These are phyloP conservation scores for Pichia occidentalis DNA, from an alignment of 805 yeast genomes.

Conservation along the genomic window DNA sequence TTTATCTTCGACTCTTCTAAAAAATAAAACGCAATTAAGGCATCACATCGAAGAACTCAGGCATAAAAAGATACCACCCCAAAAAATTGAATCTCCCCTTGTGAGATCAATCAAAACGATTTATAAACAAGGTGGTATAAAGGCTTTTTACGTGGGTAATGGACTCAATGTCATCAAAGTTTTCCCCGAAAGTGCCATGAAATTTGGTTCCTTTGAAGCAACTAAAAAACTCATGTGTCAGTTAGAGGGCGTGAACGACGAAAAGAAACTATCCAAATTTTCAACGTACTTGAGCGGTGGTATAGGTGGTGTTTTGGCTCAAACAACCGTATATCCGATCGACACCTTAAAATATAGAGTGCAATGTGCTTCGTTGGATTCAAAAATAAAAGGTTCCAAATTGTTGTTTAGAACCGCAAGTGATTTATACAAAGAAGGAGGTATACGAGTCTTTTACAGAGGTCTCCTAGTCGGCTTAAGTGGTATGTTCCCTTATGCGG, in stretches of 20 bases:
- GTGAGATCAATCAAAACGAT: constrained; percentile 73
- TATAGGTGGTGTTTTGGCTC: constrained; percentile 90
- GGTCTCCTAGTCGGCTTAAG: constrained; percentile 88
- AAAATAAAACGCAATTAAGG: constrained; percentile 40
- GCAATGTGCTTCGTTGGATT: constrained; percentile 82
- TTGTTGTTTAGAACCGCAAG: constrained; percentile 62
- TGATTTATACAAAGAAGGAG: constrained; percentile 76
- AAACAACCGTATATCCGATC: constrained; percentile 88
- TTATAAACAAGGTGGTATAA: constrained; percentile 83
- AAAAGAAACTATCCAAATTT: constrained; percentile 59
- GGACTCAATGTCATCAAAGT: constrained; percentile 91
- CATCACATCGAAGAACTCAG: constrained; percentile 30
- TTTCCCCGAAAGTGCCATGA: constrained; percentile 95
- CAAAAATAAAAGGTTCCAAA: constrained; percentile 51
- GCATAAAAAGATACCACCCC: constrained; percentile 36
- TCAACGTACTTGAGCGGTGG: constrained; percentile 94
- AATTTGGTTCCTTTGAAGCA: constrained; percentile 91
- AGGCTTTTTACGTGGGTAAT: constrained; percentile 89
- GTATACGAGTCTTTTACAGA: constrained; percentile 70
- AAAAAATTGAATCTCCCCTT: constrained; percentile 63
- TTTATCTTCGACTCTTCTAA: constrained; percentile 60
- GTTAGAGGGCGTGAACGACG: constrained; percentile 70
- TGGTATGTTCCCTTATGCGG: constrained; percentile 97
- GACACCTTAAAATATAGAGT: constrained; percentile 91
- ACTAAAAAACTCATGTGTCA: constrained; percentile 68